These are phyloP conservation scores for Starmerella stigmatis DNA, from an alignment of 805 yeast genomes.

Conservation along the genomic window DNA sequence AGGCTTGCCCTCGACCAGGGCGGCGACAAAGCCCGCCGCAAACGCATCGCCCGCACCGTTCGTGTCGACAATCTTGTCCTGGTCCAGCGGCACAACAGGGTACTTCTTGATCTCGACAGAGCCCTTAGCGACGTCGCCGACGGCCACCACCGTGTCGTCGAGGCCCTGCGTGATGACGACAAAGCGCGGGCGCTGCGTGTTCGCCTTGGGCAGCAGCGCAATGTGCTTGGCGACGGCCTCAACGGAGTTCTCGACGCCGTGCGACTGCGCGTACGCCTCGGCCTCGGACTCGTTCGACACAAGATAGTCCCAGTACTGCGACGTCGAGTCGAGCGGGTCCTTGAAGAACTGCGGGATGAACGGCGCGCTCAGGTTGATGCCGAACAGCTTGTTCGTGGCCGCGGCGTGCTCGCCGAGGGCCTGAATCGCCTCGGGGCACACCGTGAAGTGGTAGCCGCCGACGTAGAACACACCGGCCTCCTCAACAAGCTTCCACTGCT, in stretches of 20 bases:
- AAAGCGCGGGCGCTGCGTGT: slow-evolving; percentile 59
- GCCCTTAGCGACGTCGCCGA: slow-evolving; percentile 37
- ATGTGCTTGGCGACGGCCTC: slow-evolving; percentile 70
- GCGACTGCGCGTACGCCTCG: slow-evolving; percentile 82
- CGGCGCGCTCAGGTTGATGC: slow-evolving; percentile 89
- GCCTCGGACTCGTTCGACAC: slow-evolving; percentile 98
- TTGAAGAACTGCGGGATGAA: slow-evolving; percentile 93
- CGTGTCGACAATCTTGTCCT: slow-evolving; percentile 69
- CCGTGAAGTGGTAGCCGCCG: slow-evolving; percentile 99
- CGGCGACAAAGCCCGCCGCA: slow-evolving; percentile 92
- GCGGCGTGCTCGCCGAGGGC: slow-evolving; percentile 89
- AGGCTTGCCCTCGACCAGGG: slow-evolving; percentile 59
- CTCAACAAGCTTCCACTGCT: slow-evolving; percentile 81
- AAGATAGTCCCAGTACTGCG: slow-evolving; percentile 82
- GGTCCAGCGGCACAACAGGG: slow-evolving; percentile 63
- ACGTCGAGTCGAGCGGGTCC: slow-evolving; percentile 66
- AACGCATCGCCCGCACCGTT: slow-evolving; percentile 99
- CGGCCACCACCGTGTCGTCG: slow-evolving; percentile 75
- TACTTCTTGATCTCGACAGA: slow-evolving; percentile 42
- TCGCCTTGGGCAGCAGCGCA: slow-evolving; percentile 67
- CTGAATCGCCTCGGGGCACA: slow-evolving; percentile 86
- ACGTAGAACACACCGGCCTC: slow-evolving; percentile 74
- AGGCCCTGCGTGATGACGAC: slow-evolving; percentile 94
- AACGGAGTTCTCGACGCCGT: slow-evolving; percentile 56
- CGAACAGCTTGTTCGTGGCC: slow-evolving; percentile 61